Base-by-base conservation (phyloP, 2,329 filamentous ascomycete species). In the Cladophialophora exuberans region DNA sequence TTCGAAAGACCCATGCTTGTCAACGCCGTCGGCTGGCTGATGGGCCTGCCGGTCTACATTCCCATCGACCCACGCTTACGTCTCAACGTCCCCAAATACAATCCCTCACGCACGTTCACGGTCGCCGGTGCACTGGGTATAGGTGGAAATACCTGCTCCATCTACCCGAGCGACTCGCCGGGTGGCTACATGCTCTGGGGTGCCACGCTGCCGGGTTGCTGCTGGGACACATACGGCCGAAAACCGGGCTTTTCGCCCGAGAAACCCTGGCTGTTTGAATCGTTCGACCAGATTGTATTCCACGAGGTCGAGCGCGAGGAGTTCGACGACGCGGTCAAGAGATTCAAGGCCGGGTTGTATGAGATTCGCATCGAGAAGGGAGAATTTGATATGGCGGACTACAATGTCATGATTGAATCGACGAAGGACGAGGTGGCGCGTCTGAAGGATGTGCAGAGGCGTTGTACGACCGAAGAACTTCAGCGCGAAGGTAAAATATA, bases 231-330 rank as follows among this genome's bases (percentile, higher is more conserved):
- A 30, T 73, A 79, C 10, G 77, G 78, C 0, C 77, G 73, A 57
- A 81, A 80, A 57, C 65, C 67, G 0, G 76, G 76, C 2, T 83
- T 80, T 60, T 69, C 67, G 1, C 61, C 71, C 0, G 65, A 72
- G 0, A 59, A 68, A 15, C 80, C 81, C 0, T 82, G 80, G 75
- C 70, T 83, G 1, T 83, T 82, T 61, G 70, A 76, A 44, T 76
- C 81, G 56, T 81, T 83, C 54, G 81, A 84, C 59, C 72, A 81
- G 35, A 68, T 83, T 6, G 78, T 73, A 0, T 83, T 79, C 64
- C 77, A 81, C 59, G 71, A 75, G 50, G 79, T 83, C 11, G 72
- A 62, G 62, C 28, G 77, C 80, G 57, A 66, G 69, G 11, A 78
- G 82, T 60, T 75, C 80, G 28, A 77, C 80, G 54, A 60, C 66